Conservation (phyloP, 2,329 filamentous ascomycete genomes). For the Ophiostoma tasmaniense region DNA sequence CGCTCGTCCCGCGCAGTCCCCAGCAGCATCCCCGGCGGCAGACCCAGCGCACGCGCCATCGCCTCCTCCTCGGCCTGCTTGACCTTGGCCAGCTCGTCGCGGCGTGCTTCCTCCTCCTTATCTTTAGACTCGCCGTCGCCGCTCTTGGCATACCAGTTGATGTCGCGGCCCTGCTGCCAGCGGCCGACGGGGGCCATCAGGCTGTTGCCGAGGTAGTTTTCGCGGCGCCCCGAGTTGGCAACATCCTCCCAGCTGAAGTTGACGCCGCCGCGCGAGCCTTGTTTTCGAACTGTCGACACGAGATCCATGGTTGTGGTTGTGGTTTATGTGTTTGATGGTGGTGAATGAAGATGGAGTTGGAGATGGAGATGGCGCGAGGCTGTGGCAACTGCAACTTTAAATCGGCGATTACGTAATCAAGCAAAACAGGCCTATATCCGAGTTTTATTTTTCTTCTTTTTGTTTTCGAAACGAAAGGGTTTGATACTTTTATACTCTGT, state of each 20-base stretch:
- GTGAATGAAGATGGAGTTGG: not conserved
- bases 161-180: constrained; percentile 72
- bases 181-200: constrained; percentile 86
- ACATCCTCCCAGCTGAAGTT: constrained; percentile 98
- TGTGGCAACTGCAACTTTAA: not conserved
- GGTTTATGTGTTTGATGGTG: not conserved
- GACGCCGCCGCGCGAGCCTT: constrained; percentile 81
- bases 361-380: not conserved
- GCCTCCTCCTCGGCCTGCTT: constrained; percentile 94
- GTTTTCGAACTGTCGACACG: constrained; percentile 81
- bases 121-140: constrained; percentile 48
- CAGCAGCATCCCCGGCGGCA: constrained; percentile 41
- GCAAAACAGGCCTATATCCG: not conserved
- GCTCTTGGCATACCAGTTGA: constrained; percentile 55
- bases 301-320: constrained; percentile 58
- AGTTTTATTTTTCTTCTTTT: too few species aligned
- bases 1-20: not conserved
- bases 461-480: too few species aligned
- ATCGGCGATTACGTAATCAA: not conserved
- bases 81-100: constrained; percentile 69
- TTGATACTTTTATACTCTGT: too few species aligned
- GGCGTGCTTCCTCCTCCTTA: constrained; percentile 55
- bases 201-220: constrained; percentile 83
- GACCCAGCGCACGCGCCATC: constrained; percentile 70
- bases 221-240: constrained; percentile 74